A percentile compares a stretch with the other conserved stretches of the same genome.
phyloP scores from a whole-genome alignment of 148 eudicot species.

The Salicornia ramosissima region DNA sequence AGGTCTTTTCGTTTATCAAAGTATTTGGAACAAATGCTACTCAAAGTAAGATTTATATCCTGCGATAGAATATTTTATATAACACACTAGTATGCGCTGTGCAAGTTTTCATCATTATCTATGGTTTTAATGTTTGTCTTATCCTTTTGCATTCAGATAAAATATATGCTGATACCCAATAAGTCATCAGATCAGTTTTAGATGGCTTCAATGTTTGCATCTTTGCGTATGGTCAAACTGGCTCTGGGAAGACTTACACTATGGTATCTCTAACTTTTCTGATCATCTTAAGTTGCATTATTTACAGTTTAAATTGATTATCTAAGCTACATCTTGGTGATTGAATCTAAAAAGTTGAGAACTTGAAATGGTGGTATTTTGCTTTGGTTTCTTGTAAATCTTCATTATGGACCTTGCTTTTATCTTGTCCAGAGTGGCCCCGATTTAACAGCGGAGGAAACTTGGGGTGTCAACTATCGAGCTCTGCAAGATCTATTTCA shows the following conservation, averaged over 20 bases:
- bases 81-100: neutral
- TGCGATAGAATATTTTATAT: neutral
- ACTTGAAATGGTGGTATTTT: no score
- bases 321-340: no score
- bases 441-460: conserved; percentile 66
- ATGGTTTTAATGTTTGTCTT: neutral
- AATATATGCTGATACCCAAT: conserved; percentile 84
- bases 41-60: conserved; percentile 50
- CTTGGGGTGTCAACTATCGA: conserved; percentile 97
- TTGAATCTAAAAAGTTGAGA: no score
- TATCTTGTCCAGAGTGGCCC: conserved; percentile 74
- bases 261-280: conserved; percentile 44
- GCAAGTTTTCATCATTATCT: neutral
- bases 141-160: conserved; percentile 51
- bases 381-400: no score
- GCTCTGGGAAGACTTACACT: conserved; percentile 99
- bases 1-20: conserved; percentile 73
- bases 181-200: conserved; percentile 78
- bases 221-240: conserved; percentile 97
- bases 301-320: no score
- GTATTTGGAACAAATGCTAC: conserved; percentile 69
- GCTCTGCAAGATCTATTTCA: conserved; percentile 76
- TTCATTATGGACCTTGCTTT: neutral
- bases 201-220: conserved; percentile 95
- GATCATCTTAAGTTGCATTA: neutral